A percentile compares a stretch with the other conserved stretches of the same genome.
These are phyloP conservation scores for Ambrosiella cleistominuta DNA, from an alignment of 2,329 filamentous ascomycete species.

Conservation along the genomic window DNA sequence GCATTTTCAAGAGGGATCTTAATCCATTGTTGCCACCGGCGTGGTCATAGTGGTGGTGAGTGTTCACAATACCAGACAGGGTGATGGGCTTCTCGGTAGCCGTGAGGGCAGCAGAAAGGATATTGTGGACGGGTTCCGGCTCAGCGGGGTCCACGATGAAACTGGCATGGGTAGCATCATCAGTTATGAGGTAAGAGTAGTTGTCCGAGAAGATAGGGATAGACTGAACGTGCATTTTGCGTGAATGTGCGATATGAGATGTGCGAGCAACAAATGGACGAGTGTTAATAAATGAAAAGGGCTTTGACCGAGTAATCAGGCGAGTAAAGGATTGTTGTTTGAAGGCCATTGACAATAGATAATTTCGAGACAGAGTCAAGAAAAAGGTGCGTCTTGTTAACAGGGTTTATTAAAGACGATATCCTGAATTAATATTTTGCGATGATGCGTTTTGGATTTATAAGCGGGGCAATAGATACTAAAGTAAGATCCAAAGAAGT, in stretches of 20 bases:
- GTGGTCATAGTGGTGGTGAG: conserved; percentile 92
- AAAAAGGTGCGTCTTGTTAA: neutral
- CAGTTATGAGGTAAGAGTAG: conserved; percentile 68
- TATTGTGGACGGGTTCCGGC: conserved; percentile 44
- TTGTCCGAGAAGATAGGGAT: conserved; percentile 88
- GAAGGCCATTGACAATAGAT: neutral
- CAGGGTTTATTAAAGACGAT: neutral
- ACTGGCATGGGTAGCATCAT: conserved; percentile 61
- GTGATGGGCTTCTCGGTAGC: conserved; percentile 51
- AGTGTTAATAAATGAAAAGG: neutral
- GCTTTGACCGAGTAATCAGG: neutral
- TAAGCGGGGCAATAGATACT: neutral
- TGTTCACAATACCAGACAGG: conserved; percentile 81
- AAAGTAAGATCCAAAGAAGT: neutral
- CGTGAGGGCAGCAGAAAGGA: conserved; percentile 43
- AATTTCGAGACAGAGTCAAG: neutral
- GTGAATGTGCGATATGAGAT: conserved; percentile 16
- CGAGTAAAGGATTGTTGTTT: neutral
- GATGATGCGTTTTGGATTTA: neutral
- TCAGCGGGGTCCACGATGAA: conserved; percentile 68
- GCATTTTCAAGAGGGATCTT: conserved; percentile 26
- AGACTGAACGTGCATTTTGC: conserved; percentile 68
- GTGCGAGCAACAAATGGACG: neutral
- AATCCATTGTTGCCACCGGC: conserved; percentile 69
- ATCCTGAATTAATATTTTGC: neutral